These are phyloP conservation scores for Hordeum vulgare DNA, from an alignment of 176 grass and related monocot genomes.

Conservation along the genomic window MorexV3_pseudomolecules_assembly NC_058519.1:218128001-218128500, in stretches of 20 bases:
- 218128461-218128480: not conserved
- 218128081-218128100: not conserved
- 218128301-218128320: not conserved
- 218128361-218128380: not conserved
- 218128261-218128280: not conserved
- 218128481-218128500: not conserved
- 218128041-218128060: slow-evolving; percentile 18
- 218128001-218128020: not conserved
- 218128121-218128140: slow-evolving; percentile 3
- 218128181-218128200: slow-evolving; percentile 12
- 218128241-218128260: not conserved
- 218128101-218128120: slow-evolving; percentile 4
- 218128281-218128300: not conserved
- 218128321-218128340: not conserved
- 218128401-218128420: not conserved
- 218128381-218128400: not conserved
- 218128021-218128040: slow-evolving; percentile 23
- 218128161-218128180: not conserved
- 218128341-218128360: not conserved
- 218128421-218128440: not conserved
- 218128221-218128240: not conserved
- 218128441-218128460: not conserved
- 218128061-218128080: slow-evolving; percentile 11
- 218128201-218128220: not conserved
- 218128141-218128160: not conserved